Base-by-base conservation (phyloP, 495 filamentous ascomycete genomes). In the Aspergillus egyptiacus region DNA sequence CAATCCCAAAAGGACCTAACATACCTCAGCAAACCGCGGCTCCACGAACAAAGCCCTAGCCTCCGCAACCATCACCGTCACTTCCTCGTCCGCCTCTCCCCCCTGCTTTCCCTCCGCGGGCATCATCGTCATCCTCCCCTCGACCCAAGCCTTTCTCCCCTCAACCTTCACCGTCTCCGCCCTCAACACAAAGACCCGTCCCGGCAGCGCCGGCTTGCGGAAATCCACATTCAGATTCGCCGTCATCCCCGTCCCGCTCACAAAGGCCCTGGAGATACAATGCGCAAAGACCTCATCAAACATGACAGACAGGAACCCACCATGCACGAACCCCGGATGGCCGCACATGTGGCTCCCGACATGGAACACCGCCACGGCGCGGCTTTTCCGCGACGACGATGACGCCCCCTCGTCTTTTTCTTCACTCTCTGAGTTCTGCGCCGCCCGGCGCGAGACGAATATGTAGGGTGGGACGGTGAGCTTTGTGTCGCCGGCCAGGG, bases 31-130 rank as follows among this genome's bases (percentile, higher is more conserved):
- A 62, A 87, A 78, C 65, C 79, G 89, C 2, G 91, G 91, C 64
- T 94, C 89, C 45, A 97, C 74, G 66, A 94, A 96, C 54, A 97
- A 73, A 9, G 86, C 91, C 60, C 80, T 84, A 23, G 82, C 87
- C 65, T 89, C 85, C 23, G 79, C 83, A 43, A 91, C 72, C 53
- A 89, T 75, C 18, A 78, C 59, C 6, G 78, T 72, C 25, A 72
- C 75, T 50, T 82, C 73, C 45, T 71, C 13, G 6, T 31, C 28
- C 28, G 4, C 24, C 24, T 23, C 5, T n/a, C 35, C 35, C n/a
- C 14, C 38, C 28, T 30, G 72, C 46, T 66, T 75, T 9, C 6
- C 47, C 23, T 54, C 44, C 17, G 55, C 30, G 14, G 39, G 51
- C 18, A 23, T 18, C 20, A 34, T 33, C 13, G 59, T 63, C 65